Evolutionary conservation across 2,329 filamentous ascomycete genomes (phyloP).

Genomic region (Beauveria rudraprayagi): DNA sequence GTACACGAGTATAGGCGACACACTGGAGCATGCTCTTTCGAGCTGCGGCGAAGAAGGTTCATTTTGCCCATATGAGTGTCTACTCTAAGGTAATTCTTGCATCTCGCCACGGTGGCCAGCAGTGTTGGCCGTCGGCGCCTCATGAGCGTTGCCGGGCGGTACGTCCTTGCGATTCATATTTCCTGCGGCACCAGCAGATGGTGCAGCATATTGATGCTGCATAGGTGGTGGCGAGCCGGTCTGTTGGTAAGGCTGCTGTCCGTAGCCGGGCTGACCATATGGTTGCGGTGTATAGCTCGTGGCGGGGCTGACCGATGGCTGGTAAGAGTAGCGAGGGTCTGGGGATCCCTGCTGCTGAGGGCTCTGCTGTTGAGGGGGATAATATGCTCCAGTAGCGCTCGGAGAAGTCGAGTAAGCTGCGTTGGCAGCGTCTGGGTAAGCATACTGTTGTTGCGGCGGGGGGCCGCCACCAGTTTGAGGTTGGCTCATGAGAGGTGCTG

Average conservation of each 20-base stretch:
- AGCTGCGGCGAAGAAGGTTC: neutral
- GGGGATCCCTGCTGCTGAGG: neutral
- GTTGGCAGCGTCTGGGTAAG: neutral
- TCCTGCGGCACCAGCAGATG: neutral
- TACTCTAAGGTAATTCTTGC: constrained; percentile 5
- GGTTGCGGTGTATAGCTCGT: neutral
- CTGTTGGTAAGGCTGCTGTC: constrained; percentile 8
- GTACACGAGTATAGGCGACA: neutral
- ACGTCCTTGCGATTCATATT: neutral
- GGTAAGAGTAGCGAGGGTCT: constrained; percentile 1
- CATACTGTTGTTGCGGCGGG: constrained; percentile 2
- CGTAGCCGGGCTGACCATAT: neutral
- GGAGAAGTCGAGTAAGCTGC: neutral
- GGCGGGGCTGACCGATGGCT: constrained; percentile 1
- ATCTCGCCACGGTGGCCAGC: constrained; percentile 10
- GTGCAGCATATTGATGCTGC: constrained; percentile 2
- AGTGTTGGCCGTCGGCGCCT: constrained; percentile 4
- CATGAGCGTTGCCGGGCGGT: neutral
- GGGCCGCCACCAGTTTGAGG: neutral
- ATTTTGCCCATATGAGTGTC: neutral
- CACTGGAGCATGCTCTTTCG: neutral
- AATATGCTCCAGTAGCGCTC: neutral
- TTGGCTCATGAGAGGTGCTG: constrained; percentile 10
- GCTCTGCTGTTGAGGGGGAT: neutral
- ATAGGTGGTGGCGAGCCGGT: neutral